These are phyloP conservation scores for Aureobasidium namibiae DNA, from an alignment of 2,329 filamentous ascomycete species.

Conservation along the genomic window DNA sequence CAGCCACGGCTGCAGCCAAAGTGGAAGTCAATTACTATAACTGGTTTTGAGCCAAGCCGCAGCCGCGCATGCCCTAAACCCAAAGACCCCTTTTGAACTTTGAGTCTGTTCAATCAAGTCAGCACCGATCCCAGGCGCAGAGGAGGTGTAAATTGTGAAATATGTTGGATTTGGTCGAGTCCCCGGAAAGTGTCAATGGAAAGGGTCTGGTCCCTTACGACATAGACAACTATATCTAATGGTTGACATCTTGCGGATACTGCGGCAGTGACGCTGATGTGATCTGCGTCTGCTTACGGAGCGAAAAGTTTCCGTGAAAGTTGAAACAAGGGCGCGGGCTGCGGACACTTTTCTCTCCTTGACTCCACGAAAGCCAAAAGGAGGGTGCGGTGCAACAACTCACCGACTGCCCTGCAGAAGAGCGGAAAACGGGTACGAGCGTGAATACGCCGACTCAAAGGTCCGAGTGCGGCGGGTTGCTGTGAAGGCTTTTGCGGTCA, in stretches of 20 bases:
- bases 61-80: not conserved
- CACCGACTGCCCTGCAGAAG: not conserved
- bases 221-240: not conserved
- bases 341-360: not conserved
- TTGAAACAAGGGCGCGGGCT: too few relatives aligned
- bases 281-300: slow-evolving; percentile 8
- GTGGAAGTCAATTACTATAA: not conserved
- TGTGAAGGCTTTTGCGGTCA: not conserved
- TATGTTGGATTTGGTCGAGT: not conserved
- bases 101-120: not conserved
- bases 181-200: not conserved
- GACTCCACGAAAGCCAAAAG: not conserved
- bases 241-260: not conserved
- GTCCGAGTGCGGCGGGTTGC: slow-evolving; percentile 3
- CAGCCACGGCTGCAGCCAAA: not conserved
- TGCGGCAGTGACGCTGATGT: slow-evolving; percentile 10
- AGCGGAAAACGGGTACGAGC: not conserved
- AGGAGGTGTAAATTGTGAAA: not conserved
- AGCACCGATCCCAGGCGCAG: not conserved
- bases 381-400: not conserved
- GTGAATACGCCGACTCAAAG: slow-evolving; percentile 3
- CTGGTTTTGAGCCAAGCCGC: not conserved
- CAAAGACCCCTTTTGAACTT: not conserved
- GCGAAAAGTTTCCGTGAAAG: not conserved
- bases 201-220: not conserved